Evolutionary conservation across 768 basidiomycete species (phyloP).

Genomic region (Tulasnella sp.): DNA sequence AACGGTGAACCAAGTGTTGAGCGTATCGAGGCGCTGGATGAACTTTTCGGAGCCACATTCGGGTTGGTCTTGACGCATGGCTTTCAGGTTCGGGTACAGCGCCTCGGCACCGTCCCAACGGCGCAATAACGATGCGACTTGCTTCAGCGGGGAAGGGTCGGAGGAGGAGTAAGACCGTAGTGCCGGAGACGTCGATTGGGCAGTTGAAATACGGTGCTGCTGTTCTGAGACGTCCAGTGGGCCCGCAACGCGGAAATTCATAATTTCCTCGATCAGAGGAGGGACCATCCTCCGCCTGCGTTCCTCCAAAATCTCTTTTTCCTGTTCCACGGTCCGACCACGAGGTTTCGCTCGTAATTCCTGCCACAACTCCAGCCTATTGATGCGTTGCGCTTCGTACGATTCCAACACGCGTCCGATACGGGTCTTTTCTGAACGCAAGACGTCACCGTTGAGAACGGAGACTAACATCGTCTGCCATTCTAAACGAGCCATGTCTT

Average conservation of each 20-base stretch:
- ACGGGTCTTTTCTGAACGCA: conserved; percentile 89
- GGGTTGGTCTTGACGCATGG: conserved; percentile 71
- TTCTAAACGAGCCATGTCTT: conserved; percentile 77
- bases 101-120: conserved; percentile 77
- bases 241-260: conserved; percentile 57
- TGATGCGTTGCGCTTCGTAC: conserved; percentile 58
- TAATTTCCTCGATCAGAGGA: conserved; percentile 73
- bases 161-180: neutral
- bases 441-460: conserved; percentile 86
- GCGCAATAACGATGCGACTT: conserved; percentile 58
- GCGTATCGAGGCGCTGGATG: conserved; percentile 75
- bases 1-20: conserved; percentile 89
- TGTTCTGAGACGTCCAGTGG: conserved; percentile 26
- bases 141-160: conserved; percentile 35
- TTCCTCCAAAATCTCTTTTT: conserved; percentile 73
- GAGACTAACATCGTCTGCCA: conserved; percentile 96
- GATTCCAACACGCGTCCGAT: conserved; percentile 73
- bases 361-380: conserved; percentile 73
- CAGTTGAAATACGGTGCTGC: conserved; percentile 20
- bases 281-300: conserved; percentile 74
- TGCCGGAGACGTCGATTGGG: conserved; percentile 19
- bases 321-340: conserved; percentile 71
- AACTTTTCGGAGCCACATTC: conserved; percentile 57
- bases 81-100: conserved; percentile 76
- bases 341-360: conserved; percentile 82